Conservation (phyloP, 2,329 filamentous ascomycete genomes). For the Lachnellula cervina region DNA sequence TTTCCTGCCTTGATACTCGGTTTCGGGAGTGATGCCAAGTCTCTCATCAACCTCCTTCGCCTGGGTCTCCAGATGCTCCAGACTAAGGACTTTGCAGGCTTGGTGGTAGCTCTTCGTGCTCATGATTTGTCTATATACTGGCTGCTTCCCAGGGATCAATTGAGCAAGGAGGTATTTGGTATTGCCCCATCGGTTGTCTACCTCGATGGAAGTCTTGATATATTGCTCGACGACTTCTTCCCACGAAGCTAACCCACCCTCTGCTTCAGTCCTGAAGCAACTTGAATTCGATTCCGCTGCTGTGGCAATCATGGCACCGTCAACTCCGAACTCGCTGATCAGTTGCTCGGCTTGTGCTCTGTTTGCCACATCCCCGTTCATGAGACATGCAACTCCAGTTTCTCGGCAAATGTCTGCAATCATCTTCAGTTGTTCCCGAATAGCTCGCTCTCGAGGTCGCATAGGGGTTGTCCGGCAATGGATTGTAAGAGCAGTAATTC, state of each 20-base stretch:
- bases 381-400: conserved; percentile 83
- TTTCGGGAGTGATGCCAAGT: conserved; percentile 24
- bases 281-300: conserved; percentile 87
- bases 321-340: conserved; percentile 74
- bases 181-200: conserved; percentile 85
- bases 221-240: conserved; percentile 72
- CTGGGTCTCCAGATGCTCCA: conserved; percentile 56
- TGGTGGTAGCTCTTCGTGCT: conserved; percentile 66
- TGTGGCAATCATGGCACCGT: conserved; percentile 96
- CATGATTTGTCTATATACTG: conserved; percentile 57
- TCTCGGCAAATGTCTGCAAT: conserved; percentile 74
- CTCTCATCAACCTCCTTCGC: conserved; percentile 60
- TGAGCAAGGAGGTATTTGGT: conserved; percentile 88
- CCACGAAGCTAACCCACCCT: conserved; percentile 72
- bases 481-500: conserved; percentile 86
- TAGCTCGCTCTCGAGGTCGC: conserved; percentile 82
- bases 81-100: conserved; percentile 59
- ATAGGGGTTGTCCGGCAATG: conserved; percentile 97
- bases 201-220: conserved; percentile 64
- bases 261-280: conserved; percentile 66
- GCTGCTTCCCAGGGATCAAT: conserved; percentile 75
- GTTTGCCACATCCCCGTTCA: conserved; percentile 87
- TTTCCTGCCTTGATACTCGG: conserved; percentile 14
- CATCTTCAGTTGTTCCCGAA: conserved; percentile 82
- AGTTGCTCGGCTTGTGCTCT: conserved; percentile 68